Conservation (phyloP, 257 asterid genomes). For the Lycium ferocissimum region DNA sequence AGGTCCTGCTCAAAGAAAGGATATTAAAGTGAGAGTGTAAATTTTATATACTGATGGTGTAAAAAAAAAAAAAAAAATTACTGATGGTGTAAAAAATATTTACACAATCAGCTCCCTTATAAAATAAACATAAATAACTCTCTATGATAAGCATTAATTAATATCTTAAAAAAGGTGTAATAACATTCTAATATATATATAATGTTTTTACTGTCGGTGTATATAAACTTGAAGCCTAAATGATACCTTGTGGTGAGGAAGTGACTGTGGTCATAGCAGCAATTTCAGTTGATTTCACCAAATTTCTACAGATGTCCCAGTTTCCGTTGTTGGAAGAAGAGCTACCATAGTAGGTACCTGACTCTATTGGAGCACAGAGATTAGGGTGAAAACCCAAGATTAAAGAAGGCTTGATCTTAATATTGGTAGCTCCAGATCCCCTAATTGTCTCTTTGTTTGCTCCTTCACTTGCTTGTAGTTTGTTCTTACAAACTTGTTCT, state of each 20-base stretch:
- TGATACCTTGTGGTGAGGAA: slow-evolving; percentile 56
- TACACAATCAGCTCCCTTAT: not conserved
- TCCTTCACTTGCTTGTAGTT: slow-evolving; percentile 30
- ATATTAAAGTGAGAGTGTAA: not conserved
- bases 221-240: not conserved
- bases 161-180: not conserved
- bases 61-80: too few relatives aligned
- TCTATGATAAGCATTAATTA: not conserved
- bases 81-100: too few relatives aligned
- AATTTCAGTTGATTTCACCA: slow-evolving; percentile 48
- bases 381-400: slow-evolving; percentile 50
- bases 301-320: slow-evolving; percentile 52
- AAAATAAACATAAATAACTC: not conserved
- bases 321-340: slow-evolving; percentile 36
- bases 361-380: slow-evolving; percentile 32
- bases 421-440: slow-evolving; percentile 45
- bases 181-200: not conserved
- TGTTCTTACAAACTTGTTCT: not conserved
- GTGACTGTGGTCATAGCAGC: slow-evolving; percentile 56
- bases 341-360: not conserved
- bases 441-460: slow-evolving; percentile 42
- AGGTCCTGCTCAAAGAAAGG: not conserved
- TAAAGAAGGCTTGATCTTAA: slow-evolving; percentile 44
- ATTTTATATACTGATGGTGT: not conserved
- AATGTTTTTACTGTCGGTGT: not conserved